Evolutionary conservation across 345 rosid species (phyloP).

Genomic region (Psidium friedrichsthalianum): DNA sequence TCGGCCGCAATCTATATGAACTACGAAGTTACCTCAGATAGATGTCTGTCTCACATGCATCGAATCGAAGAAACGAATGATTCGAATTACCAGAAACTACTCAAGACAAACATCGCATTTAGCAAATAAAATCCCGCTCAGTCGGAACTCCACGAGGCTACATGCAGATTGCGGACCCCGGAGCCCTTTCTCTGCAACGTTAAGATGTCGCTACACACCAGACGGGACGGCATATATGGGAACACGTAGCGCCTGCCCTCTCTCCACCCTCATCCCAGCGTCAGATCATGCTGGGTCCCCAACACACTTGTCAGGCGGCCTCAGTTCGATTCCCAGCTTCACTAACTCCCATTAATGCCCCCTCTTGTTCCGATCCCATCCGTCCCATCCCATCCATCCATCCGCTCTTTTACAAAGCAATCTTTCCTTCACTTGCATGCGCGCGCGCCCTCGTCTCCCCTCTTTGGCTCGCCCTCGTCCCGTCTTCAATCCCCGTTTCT

Average conservation of each 20-base stretch:
- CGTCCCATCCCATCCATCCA: not conserved
- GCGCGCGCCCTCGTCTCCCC: not conserved
- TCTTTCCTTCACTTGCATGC: not conserved
- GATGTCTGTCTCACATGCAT: not conserved
- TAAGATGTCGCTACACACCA: not conserved
- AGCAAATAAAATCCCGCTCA: not conserved
- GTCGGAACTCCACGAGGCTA: not conserved
- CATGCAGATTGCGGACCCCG: not conserved
- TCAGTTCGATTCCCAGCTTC: not conserved
- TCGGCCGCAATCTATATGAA: not conserved
- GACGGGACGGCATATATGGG: not conserved
- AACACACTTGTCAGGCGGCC: not conserved
- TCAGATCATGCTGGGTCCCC: not conserved
- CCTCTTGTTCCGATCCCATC: not conserved
- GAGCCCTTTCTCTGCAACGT: not conserved
- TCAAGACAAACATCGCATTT: not conserved
- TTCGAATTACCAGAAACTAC: not conserved
- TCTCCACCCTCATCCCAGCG: not conserved
- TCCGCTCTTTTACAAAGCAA: not conserved
- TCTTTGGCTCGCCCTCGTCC: not conserved
- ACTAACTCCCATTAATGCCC: not conserved
- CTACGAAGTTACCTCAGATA: not conserved
- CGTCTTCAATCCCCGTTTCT: not conserved
- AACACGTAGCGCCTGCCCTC: not conserved
- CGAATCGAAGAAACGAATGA: not conserved